A percentile compares a stretch with the other conserved stretches of the same genome.
phyloP scores from a whole-genome alignment of 1,284 basidiomycete species.

The Tetrapyrgos nigripes region DNA sequence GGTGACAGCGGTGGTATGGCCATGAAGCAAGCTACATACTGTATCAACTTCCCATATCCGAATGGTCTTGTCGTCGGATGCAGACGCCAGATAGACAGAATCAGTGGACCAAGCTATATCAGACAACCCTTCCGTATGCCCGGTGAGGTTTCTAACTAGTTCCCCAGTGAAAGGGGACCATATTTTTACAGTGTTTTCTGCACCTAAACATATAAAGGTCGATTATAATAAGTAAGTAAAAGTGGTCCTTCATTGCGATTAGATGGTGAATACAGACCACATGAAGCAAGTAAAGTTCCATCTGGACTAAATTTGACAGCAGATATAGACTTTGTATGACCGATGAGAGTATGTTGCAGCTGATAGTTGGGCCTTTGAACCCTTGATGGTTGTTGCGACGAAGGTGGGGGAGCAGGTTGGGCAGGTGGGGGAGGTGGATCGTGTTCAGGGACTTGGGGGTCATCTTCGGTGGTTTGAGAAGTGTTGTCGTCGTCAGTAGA shows the following conservation, averaged over 20 bases:
- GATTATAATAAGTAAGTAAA: neutral
- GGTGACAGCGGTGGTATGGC: conserved; percentile 1
- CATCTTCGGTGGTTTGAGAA: conserved; percentile 84
- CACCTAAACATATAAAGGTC: conserved; percentile 54
- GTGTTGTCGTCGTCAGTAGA: conserved; percentile 80
- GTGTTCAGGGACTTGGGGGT: conserved; percentile 73
- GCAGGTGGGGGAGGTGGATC: conserved; percentile 45
- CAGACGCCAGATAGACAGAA: conserved; percentile 83
- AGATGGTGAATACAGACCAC: conserved; percentile 58
- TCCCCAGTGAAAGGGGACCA: conserved; percentile 83
- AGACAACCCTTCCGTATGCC: conserved; percentile 85
- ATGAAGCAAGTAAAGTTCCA: conserved; percentile 80
- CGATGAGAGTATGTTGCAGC: conserved; percentile 66
- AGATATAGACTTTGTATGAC: conserved; percentile 80
- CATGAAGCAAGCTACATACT: conserved; percentile 48
- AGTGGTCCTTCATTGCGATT: neutral
- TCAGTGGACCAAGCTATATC: conserved; percentile 90
- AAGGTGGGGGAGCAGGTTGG: conserved; percentile 35
- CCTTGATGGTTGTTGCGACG: conserved; percentile 33
- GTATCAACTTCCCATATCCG: conserved; percentile 87
- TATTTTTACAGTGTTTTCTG: conserved; percentile 79
- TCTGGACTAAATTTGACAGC: conserved; percentile 87
- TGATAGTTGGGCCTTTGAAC: conserved; percentile 70
- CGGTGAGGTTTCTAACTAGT: conserved; percentile 73
- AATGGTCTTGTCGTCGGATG: conserved; percentile 88